Evolutionary conservation across 495 filamentous ascomycete species (phyloP), one percentile per base, ranked within the genome.

Genomic region (Corynascus novoguineensis): DNA sequence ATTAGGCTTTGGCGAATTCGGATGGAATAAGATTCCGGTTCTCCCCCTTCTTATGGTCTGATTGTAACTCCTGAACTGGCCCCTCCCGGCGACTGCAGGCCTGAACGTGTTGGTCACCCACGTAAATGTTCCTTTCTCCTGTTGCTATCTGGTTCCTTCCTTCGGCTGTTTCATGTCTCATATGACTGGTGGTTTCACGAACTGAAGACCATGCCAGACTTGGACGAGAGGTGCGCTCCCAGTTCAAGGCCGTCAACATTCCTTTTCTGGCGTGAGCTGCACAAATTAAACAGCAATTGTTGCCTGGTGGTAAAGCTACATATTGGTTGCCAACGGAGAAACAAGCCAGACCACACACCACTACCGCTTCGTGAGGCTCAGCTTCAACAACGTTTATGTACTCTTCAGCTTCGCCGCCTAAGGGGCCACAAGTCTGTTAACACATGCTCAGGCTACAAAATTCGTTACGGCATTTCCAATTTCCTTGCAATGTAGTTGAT

Each of bases 361-460:
- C 3, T 7, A 12, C 24, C 44, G 2, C 2, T 28, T 25, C 2
- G 1, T 14, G 19, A 50, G 19, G 29, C 31, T 24, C 17, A 4
- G 29, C 5, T 31, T 50, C 49, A 38, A 51, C 47, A 51, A 51
- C 17, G 32, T 27, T 51, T 17, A 34, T 40, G 49, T 51, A 1
- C 11, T 40, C 5, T n/a, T 38, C 32, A 27, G 32, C 48, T 51
- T 22, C 22, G 7, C 14, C 24, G 9, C 4, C 34, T 14, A 7
- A 15, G 34, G 24, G 12, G 17, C 8, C 34, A 11, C 22, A 11
- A 21, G 22, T 12, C 1, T 28, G 22, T 51, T 32, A 34, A 22
- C 22, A 51, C 17, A 17, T 19, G 15, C 19, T 21, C 44, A 47
- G 10, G 0, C 15, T n/a, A 24, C 5, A 12, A n/a, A 31, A 6